Percentiles rank a stretch among this genome's conserved stretches.
Evolutionary conservation across 2,329 filamentous ascomycete genomes (phyloP).

Genomic region (Penicillium verrucosum): DNA sequence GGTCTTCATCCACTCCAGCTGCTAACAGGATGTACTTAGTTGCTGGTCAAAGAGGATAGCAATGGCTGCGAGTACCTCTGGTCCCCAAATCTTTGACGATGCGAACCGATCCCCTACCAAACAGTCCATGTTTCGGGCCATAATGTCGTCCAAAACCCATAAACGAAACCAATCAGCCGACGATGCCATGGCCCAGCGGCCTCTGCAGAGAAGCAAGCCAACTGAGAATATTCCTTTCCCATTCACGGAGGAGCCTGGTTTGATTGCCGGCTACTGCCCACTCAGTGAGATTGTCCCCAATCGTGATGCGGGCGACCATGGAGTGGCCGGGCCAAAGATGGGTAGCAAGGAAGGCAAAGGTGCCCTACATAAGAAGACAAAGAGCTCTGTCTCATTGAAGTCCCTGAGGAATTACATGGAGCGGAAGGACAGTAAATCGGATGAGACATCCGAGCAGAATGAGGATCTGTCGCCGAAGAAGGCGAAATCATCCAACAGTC

Average conservation of each 20-base stretch:
- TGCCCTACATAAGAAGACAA: constrained; percentile 52
- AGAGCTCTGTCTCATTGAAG: constrained; percentile 53
- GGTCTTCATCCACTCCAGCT: neutral
- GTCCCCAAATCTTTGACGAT: constrained; percentile 39
- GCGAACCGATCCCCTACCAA: constrained; percentile 34
- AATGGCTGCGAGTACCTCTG: constrained; percentile 34
- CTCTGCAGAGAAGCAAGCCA: constrained; percentile 42
- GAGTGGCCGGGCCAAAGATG: constrained; percentile 34
- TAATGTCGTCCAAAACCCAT: constrained; percentile 51
- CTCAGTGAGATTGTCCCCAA: constrained; percentile 41
- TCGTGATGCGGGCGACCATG: constrained; percentile 29
- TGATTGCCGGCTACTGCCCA: constrained; percentile 32
- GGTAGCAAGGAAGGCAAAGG: constrained; percentile 38
- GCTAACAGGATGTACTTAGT: constrained; percentile 26
- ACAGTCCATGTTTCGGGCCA: constrained; percentile 51
- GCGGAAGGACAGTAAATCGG: constrained; percentile 41
- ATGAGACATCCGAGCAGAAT: constrained; percentile 33
- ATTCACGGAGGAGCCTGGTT: constrained; percentile 51
- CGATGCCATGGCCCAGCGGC: constrained; percentile 23
- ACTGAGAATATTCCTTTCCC: constrained; percentile 40
- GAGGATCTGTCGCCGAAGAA: constrained; percentile 58
- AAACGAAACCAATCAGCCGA: constrained; percentile 46
- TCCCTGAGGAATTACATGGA: constrained; percentile 48
- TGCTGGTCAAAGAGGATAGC: constrained; percentile 32
- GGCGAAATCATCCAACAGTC: constrained; percentile 76